These are phyloP conservation scores for Triglochin maritima DNA, from an alignment of 106 monocot species.

Conservation along the genomic window DNA sequence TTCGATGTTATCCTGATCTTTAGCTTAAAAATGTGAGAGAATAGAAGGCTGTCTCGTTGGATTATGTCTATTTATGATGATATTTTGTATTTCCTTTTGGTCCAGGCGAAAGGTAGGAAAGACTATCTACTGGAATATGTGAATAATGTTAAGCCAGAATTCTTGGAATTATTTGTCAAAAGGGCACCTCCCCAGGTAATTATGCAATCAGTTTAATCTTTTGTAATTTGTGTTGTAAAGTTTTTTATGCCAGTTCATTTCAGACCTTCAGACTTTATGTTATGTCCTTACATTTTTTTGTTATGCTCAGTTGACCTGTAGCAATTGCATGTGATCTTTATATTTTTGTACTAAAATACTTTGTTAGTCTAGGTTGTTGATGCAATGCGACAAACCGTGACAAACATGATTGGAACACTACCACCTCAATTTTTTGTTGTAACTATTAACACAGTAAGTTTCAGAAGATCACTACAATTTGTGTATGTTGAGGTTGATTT, in stretches of 20 bases:
- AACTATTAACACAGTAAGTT: constrained; percentile 77
- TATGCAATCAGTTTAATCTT: not conserved
- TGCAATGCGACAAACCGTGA: constrained; percentile 95
- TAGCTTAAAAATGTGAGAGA: too few species aligned
- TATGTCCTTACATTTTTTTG: not conserved
- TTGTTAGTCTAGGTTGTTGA: constrained; percentile 64
- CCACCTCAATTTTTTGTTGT: constrained; percentile 95
- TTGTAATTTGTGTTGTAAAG: not conserved
- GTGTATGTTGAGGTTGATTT: not conserved
- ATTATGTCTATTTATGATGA: too few species aligned
- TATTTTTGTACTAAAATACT: not conserved
- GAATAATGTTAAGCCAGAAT: constrained; percentile 81
- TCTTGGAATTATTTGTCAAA: constrained; percentile 82
- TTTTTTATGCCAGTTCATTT: not conserved
- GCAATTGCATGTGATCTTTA: not conserved
- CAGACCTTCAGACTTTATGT: not conserved
- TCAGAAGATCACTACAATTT: not conserved
- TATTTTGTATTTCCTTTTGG: not conserved
- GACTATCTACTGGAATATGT: constrained; percentile 92
- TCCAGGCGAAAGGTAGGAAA: constrained; percentile 64
- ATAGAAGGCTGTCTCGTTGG: too few species aligned
- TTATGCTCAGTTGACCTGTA: not conserved
- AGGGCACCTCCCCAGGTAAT: constrained; percentile 76
- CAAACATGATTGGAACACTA: constrained; percentile 90
- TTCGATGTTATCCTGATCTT: too few species aligned